A percentile compares a stretch with the other conserved stretches of the same genome.
phyloP scores from a whole-genome alignment of 352 stramenopile genomes.

The Pythium sukuiense region DNA sequence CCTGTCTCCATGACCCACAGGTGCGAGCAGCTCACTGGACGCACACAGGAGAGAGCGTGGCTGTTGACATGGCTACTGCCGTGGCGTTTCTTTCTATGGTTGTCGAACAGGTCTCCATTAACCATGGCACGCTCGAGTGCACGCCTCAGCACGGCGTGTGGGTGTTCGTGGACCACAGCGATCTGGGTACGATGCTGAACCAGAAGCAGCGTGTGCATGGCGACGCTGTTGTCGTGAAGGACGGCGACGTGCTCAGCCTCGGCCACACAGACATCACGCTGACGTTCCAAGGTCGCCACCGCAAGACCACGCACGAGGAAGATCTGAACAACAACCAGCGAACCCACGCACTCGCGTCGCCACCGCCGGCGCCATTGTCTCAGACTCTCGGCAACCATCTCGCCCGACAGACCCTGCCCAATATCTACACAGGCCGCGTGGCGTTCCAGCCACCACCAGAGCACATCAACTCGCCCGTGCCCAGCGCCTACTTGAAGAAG shows the following conservation, averaged over 20 bases:
- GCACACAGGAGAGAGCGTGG: neutral
- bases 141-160: slow-evolving; percentile 47
- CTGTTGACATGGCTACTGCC: neutral
- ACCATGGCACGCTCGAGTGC: slow-evolving; percentile 30
- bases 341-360: neutral
- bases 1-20: slow-evolving; percentile 28
- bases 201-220: slow-evolving; percentile 36
- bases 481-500: slow-evolving; percentile 40
- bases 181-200: slow-evolving; percentile 48
- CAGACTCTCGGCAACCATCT: slow-evolving; percentile 4
- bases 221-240: slow-evolving; percentile 51
- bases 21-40: slow-evolving; percentile 5
- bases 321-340: slow-evolving; percentile 20
- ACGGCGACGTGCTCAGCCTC: slow-evolving; percentile 56
- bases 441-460: slow-evolving; percentile 37
- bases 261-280: slow-evolving; percentile 51
- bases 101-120: slow-evolving; percentile 11
- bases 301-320: neutral
- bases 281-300: slow-evolving; percentile 11
- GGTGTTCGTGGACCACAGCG: slow-evolving; percentile 81
- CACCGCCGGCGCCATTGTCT: neutral
- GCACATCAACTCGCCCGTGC: slow-evolving; percentile 59
- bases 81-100: neutral
- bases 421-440: slow-evolving; percentile 8
- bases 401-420: slow-evolving; percentile 13